Evolutionary conservation across 768 basidiomycete genomes (phyloP), one percentile per base, ranked within the genome.

Genomic region (Termitomyces heimii): DNA sequence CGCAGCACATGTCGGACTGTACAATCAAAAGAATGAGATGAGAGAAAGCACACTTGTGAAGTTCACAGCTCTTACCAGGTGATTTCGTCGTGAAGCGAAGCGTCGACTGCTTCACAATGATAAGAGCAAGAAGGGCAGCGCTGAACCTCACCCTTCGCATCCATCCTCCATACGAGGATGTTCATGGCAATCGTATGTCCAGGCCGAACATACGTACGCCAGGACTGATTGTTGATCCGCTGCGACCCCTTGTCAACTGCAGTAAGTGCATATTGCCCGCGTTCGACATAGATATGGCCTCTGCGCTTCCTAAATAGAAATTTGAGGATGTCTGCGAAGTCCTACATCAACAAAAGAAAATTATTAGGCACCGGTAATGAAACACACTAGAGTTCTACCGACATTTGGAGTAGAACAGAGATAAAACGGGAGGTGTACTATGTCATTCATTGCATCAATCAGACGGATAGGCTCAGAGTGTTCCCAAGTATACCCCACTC

Each of bases 401-500:
- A 60, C 59, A 8, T 16, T 54, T 3, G 28, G 55, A 2, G 45
- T 56, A 35, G 50, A 46, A n/a, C 59, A 60, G 18, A 60, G 54
- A 34, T 60, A 40, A 13, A 60, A 34, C 10, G 59, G 59, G 26
- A 60, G 55, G 3, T 49, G 7, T 13, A 44, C 24, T 31, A 39
- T 37, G 9, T 49, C 18, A 54, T 60, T 54, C 59, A 60, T 60
- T 16, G 59, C 59, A 20, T 60, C 59, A 22, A 60, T 54, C 4
- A 60, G 39, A 34, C 42, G 55, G 9, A 60, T 26, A 9, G 55
- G 55, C 28, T 53, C 44, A 5, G 55, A 53, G 34, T 28, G 37
- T 24, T 53, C 50, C 59, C 59, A 56, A 1, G 55, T 47, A 20
- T 60, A 49, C 3, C 59, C 59, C 26, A 60, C 39, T 22, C 48